Evolutionary conservation across 176 grass and related monocot genomes (phyloP), one percentile per base, ranked within the genome.

Genomic region (Avena atlantica): DNA sequence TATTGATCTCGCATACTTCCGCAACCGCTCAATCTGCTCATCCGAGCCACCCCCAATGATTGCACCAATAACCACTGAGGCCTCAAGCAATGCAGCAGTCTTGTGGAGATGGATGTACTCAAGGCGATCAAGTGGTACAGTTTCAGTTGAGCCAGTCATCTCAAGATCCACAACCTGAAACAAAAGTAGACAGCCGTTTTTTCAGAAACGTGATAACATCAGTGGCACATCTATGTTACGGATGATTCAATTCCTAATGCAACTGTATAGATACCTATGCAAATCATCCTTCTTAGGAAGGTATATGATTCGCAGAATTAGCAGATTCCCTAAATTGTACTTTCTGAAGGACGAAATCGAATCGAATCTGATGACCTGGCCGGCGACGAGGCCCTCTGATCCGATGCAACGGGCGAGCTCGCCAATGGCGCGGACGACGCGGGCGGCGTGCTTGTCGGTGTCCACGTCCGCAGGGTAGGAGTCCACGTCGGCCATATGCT

Each of bases 51-150:
- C 95, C 17, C 92, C 92, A 6, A 94, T 83, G 60, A 94, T 94
- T 17, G 95, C 92, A 23, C 92, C 95, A 8, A 90, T 91, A 63
- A 97, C 92, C 67, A 92, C 92, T 0, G 95, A 90, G 24, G 90
- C 95, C 88, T 97, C 92, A 6, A 97, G 92, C 73, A 97, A 91
- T 23, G 88, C 86, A 29, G 92, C 95, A 1, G 95, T 97, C 84
- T 97, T 97, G 90, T 97, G 92, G 48, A 97, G 85, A 78, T 97
- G 95, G 81, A 97, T 94, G 86, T 94, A 92, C 77, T 97, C 92
- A 0, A 97, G 95, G 27, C 68, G 90, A 19, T 97, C 92, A 9
- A 97, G 80, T 20, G 83, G 78, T 75, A 94, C 88, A 0, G 23
- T 13, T 83, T 85, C 81, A 36, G 57, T 44, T 15, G 88, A 89